Conservation (phyloP, 441 rosid genomes). For the Gossypium laxum region DNA sequence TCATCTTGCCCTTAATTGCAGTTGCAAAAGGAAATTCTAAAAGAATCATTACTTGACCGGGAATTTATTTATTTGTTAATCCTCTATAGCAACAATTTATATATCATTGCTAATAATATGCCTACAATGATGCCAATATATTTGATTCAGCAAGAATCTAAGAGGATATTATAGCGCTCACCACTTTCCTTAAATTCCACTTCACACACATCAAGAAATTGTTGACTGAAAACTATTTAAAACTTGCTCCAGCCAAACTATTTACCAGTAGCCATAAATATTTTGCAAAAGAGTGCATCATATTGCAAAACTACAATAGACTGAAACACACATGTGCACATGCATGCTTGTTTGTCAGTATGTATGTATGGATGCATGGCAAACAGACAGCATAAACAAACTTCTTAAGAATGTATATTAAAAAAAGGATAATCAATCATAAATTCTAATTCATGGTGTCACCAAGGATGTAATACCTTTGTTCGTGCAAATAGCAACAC, state of each 20-base stretch:
- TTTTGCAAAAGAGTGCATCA: neutral
- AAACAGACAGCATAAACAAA: neutral
- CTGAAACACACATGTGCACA: neutral
- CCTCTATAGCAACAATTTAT: neutral
- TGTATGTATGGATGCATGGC: neutral
- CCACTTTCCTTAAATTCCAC: neutral
- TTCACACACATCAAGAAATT: neutral
- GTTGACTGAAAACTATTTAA: neutral
- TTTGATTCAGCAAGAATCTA: neutral
- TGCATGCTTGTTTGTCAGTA: neutral
- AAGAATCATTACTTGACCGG: neutral
- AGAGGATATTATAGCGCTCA: neutral
- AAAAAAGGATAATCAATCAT: neutral
- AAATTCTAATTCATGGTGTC: neutral
- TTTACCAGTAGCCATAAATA: neutral
- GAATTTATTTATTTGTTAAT: neutral
- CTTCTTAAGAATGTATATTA: neutral
- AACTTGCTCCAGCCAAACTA: neutral
- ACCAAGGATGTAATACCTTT: slow-evolving; percentile 40
- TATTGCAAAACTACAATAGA: neutral
- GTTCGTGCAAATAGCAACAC: slow-evolving; percentile 61
- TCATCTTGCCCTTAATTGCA: neutral
- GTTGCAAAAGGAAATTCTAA: neutral
- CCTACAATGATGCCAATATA: neutral
- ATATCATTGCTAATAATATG: neutral